Percentiles rank a stretch among this genome's conserved stretches.
phyloP scores from a whole-genome alignment of 73 alveolate species.

The Symbiodinium natans region DNA sequence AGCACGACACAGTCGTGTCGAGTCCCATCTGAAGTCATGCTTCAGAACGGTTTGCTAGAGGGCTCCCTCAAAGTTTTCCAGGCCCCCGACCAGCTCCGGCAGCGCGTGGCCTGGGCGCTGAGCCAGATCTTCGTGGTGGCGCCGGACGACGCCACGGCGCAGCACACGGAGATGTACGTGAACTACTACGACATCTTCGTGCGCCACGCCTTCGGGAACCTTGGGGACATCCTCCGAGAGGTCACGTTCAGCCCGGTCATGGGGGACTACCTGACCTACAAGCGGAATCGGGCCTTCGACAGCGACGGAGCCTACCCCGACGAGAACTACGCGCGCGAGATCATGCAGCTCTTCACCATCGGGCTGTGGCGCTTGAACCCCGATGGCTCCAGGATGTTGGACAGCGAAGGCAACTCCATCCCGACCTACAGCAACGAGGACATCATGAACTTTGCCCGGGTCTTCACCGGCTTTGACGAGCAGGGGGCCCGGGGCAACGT shows the following conservation, averaged over 20 bases:
- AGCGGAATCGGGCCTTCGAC: slow-evolving; percentile 73
- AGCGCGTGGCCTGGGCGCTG: slow-evolving; percentile 93
- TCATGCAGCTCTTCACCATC: slow-evolving; percentile 48
- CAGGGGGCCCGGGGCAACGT: slow-evolving; percentile 78
- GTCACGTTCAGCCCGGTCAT: slow-evolving; percentile 73
- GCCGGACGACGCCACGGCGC: slow-evolving; percentile 65
- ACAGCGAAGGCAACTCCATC: slow-evolving; percentile 36
- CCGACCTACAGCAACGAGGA: slow-evolving; percentile 87
- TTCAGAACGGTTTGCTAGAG: too few species aligned
- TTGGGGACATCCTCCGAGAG: slow-evolving; percentile 82
- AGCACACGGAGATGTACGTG: slow-evolving; percentile 69
- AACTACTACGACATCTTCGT: slow-evolving; percentile 80
- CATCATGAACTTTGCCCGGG: slow-evolving; percentile 93
- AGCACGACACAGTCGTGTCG: too few species aligned
- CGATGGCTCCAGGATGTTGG: slow-evolving; percentile 36
- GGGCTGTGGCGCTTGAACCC: slow-evolving; percentile 77
- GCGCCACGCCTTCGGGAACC: slow-evolving; percentile 87
- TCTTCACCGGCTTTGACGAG: slow-evolving; percentile 89
- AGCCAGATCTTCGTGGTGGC: slow-evolving; percentile 92
- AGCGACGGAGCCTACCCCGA: slow-evolving; percentile 84
- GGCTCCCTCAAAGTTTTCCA: too few species aligned
- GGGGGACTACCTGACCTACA: slow-evolving; percentile 72
- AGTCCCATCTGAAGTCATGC: too few species aligned
- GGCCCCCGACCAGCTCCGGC: slow-evolving; percentile 41
- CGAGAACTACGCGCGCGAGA: slow-evolving; percentile 90